Evolutionary conservation across 2,329 filamentous ascomycete genomes (phyloP).

Genomic region (Calonectria fujianensis): DNA sequence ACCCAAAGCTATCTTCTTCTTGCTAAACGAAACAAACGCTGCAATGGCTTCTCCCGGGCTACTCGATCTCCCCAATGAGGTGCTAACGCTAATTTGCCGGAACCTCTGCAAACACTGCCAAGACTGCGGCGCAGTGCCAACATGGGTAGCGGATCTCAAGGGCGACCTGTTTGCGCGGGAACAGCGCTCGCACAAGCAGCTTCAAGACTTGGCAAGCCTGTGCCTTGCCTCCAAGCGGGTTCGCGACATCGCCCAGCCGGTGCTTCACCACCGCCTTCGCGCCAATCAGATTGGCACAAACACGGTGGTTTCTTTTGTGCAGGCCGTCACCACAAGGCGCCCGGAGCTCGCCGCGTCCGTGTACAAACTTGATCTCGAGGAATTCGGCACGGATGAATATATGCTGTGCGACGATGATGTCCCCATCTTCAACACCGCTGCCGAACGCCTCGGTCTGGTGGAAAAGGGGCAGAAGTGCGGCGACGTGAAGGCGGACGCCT

Average conservation of each 20-base stretch:
- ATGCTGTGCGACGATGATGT: neutral
- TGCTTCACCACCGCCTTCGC: neutral
- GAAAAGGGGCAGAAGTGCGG: neutral
- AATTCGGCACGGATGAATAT: neutral
- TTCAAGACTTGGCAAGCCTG: neutral
- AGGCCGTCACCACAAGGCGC: neutral
- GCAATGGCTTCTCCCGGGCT: neutral
- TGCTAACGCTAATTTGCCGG: slow-evolving; percentile 2
- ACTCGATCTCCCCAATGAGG: slow-evolving; percentile 10
- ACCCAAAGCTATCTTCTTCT: neutral
- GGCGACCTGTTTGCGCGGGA: neutral
- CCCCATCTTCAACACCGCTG: neutral
- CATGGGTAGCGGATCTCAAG: neutral
- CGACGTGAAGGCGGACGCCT: neutral
- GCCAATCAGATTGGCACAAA: neutral
- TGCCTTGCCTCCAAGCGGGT: slow-evolving; percentile 3
- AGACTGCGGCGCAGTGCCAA: neutral
- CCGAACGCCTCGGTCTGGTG: neutral
- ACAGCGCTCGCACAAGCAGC: neutral
- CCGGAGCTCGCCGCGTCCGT: neutral
- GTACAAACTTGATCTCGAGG: neutral
- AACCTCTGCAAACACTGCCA: neutral
- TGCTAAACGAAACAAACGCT: no score
- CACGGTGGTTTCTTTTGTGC: neutral
- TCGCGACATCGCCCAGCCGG: slow-evolving; percentile 16